Evolutionary conservation across 306 rosid genomes (phyloP).

Genomic region (Trichosanthes truncata): DNA sequence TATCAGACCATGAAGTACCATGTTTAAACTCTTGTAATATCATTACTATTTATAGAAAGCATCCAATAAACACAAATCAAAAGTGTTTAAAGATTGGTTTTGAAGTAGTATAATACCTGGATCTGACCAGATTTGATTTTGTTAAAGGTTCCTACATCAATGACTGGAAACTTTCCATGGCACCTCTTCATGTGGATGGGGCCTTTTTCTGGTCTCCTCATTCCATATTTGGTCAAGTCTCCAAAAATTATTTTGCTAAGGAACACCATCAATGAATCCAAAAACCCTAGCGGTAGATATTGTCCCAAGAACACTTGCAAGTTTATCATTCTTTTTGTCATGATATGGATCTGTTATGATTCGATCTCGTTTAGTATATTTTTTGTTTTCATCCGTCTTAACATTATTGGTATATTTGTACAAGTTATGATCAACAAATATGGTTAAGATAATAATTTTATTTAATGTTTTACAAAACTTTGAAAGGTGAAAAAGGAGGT

Average conservation of each 20-base stretch:
- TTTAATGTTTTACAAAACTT: no score
- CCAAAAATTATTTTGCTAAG: conserved; percentile 43
- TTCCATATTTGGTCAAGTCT: conserved; percentile 34
- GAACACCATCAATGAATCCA: conserved; percentile 42
- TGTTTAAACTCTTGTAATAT: no score
- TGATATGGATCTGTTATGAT: conserved; percentile 38
- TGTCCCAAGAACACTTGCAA: conserved; percentile 30
- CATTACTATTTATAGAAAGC: no score
- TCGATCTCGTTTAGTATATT: no score
- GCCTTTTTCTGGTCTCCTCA: conserved; percentile 47
- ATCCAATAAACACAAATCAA: no score
- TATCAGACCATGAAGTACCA: no score
- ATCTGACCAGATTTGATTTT: conserved; percentile 47
- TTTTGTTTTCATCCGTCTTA: no score
- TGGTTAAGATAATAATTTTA: no score
- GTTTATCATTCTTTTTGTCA: conserved; percentile 33
- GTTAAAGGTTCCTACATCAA: conserved; percentile 37
- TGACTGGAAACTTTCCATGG: conserved; percentile 47
- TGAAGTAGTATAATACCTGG: conserved; percentile 29
- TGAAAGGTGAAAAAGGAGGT: no score
- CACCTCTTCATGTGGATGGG: conserved; percentile 47
- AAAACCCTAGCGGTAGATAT: conserved; percentile 24
- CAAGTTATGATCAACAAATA: no score
- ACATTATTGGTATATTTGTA: no score
- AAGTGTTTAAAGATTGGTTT: no score